Evolutionary conservation across 306 rosid genomes (phyloP).

Genomic region (Chamaecrista fasciculata): DNA sequence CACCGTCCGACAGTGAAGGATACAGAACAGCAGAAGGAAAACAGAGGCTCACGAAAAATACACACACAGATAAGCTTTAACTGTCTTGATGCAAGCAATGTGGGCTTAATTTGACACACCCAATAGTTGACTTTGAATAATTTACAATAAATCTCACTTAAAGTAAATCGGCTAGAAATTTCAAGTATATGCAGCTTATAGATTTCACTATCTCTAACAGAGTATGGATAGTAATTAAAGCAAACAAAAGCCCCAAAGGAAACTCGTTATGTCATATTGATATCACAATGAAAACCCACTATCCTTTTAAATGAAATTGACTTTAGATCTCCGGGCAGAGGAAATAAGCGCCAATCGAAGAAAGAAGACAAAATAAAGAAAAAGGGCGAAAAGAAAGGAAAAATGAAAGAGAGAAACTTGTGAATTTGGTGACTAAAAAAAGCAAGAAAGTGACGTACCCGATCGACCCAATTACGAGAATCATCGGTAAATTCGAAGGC

Average conservation of each 20-base stretch:
- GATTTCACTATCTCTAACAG: too few species aligned
- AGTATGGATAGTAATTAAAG: not conserved
- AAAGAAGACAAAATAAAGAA: not conserved
- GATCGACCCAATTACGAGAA: constrained; percentile 70
- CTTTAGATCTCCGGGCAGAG: not conserved
- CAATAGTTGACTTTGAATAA: too few species aligned
- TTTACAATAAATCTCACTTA: not conserved
- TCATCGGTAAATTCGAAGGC: constrained; percentile 67
- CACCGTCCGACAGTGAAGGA: too few species aligned
- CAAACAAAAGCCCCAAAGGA: not conserved
- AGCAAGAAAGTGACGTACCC: constrained; percentile 34
- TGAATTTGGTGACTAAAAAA: not conserved
- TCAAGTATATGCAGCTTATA: not conserved
- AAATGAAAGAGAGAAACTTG: too few species aligned
- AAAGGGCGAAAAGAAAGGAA: not conserved
- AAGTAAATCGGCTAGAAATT: not conserved
- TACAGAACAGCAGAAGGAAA: too few species aligned
- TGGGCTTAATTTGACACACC: too few species aligned
- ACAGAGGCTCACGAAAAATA: too few species aligned
- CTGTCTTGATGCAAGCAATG: too few species aligned
- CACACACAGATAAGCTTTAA: too few species aligned
- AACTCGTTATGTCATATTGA: not conserved
- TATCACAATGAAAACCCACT: not conserved
- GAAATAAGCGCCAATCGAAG: not conserved
- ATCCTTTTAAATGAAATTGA: too few species aligned